Percentiles rank a stretch among this genome's conserved stretches.
Evolutionary conservation across 2,329 filamentous ascomycete species (phyloP).

Genomic region (Cladosporium sphaerospermum): DNA sequence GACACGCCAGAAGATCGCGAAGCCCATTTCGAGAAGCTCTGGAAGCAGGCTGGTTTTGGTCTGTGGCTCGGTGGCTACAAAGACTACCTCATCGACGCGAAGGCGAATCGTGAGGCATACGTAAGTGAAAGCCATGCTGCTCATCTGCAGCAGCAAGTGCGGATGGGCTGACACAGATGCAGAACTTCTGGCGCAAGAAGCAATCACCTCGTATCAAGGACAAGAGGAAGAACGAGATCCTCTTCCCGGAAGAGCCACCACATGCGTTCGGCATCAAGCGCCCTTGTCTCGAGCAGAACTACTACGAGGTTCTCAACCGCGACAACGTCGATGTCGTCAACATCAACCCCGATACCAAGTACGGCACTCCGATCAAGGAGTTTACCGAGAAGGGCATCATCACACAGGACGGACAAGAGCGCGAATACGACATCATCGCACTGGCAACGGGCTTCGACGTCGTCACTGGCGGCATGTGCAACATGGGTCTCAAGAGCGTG

Average conservation of each 20-base stretch:
- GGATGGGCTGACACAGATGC: neutral
- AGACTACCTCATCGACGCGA: conserved; percentile 31
- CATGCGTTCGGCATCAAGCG: conserved; percentile 44
- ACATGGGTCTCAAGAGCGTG: conserved; percentile 37
- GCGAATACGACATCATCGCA: conserved; percentile 43
- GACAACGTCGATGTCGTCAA: conserved; percentile 40
- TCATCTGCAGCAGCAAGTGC: too few relatives aligned
- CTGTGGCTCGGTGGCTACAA: conserved; percentile 26
- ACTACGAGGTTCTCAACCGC: conserved; percentile 40
- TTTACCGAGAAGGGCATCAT: conserved; percentile 40
- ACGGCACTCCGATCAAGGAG: conserved; percentile 34
- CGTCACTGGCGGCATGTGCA: conserved; percentile 43
- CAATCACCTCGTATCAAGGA: conserved; percentile 38
- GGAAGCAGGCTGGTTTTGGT: conserved; percentile 30
- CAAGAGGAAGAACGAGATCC: conserved; percentile 39
- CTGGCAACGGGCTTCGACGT: conserved; percentile 44
- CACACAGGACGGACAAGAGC: conserved; percentile 25
- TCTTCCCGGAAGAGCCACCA: conserved; percentile 40
- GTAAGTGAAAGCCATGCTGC: conserved; percentile 1
- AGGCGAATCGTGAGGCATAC: conserved; percentile 40
- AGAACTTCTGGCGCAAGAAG: conserved; percentile 42
- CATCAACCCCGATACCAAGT: conserved; percentile 27
- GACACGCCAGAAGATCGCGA: conserved; percentile 38
- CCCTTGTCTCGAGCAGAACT: conserved; percentile 43
- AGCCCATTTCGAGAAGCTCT: conserved; percentile 38